Conservation (phyloP, 176 grass and related monocot species). For the Poa pratensis region DNA sequence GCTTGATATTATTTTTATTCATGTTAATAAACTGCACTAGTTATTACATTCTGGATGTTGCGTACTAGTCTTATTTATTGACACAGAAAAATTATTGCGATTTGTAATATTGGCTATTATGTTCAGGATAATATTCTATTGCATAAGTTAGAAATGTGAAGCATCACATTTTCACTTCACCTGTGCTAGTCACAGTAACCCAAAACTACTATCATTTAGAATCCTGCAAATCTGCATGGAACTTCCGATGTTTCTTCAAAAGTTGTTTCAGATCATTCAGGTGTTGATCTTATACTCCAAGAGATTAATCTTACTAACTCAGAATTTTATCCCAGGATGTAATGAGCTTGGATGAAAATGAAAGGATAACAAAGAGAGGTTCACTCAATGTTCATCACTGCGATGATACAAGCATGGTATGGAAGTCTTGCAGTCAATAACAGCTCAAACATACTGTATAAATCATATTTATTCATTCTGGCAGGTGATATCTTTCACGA, state of each 20-base stretch:
- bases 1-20: background rate
- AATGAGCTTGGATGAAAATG: constrained; percentile 85
- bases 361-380: constrained; percentile 71
- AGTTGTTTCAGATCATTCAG: background rate
- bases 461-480: constrained; percentile 16
- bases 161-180: constrained; percentile 3
- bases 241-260: background rate
- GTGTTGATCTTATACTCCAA: background rate
- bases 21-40: constrained; percentile 4
- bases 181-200: constrained; percentile 15
- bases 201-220: constrained; percentile 3
- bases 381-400: constrained; percentile 77
- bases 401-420: constrained; percentile 86
- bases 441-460: constrained; percentile 17
- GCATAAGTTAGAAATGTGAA: constrained; percentile 14
- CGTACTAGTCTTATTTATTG: background rate
- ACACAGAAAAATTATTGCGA: background rate
- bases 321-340: constrained; percentile 62
- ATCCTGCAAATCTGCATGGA: constrained; percentile 7
- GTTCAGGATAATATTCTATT: constrained; percentile 23
- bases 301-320: constrained; percentile 36
- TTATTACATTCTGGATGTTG: constrained; percentile 5
- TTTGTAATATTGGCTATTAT: constrained; percentile 23
- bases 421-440: constrained; percentile 36
- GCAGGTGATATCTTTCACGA: constrained; percentile 82